Evolutionary conservation across 805 yeast species (phyloP).

Genomic region (Spathaspora passalidarum): DNA sequence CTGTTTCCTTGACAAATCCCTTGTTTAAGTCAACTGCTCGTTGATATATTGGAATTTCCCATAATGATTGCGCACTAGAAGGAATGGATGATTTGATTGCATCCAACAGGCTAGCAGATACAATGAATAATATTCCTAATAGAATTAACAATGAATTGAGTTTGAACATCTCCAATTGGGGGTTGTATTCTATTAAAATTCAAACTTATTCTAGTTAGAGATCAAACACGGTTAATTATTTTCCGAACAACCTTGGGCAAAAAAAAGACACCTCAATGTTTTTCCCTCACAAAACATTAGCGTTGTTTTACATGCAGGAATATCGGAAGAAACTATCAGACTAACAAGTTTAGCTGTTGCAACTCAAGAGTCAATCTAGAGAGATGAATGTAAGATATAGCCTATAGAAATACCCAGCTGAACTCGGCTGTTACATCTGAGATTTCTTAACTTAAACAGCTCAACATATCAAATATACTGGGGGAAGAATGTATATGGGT

Average conservation of each 20-base stretch:
- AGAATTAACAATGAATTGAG: background rate
- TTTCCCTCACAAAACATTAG: background rate
- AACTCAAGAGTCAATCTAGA: no score
- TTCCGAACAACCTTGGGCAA: background rate
- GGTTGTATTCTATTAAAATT: background rate
- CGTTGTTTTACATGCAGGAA: background rate
- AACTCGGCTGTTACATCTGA: no score
- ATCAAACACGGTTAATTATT: background rate
- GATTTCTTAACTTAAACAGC: no score
- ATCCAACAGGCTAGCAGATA: background rate
- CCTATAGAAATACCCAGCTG: no score
- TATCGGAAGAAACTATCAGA: no score
- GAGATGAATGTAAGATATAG: no score
- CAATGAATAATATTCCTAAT: background rate
- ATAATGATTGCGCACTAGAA: constrained; percentile 13
- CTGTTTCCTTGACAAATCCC: constrained; percentile 63
- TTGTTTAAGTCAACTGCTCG: constrained; percentile 63
- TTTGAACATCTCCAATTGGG: background rate
- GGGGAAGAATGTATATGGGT: no score
- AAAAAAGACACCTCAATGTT: constrained; percentile 1
- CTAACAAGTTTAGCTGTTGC: no score
- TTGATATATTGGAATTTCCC: constrained; percentile 57
- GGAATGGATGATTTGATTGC: background rate
- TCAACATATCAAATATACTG: no score
- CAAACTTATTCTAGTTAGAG: background rate